These are phyloP conservation scores for Dictyostelium firmibasis DNA, from an alignment of 78 protist species.

Conservation along the genomic window DNA sequence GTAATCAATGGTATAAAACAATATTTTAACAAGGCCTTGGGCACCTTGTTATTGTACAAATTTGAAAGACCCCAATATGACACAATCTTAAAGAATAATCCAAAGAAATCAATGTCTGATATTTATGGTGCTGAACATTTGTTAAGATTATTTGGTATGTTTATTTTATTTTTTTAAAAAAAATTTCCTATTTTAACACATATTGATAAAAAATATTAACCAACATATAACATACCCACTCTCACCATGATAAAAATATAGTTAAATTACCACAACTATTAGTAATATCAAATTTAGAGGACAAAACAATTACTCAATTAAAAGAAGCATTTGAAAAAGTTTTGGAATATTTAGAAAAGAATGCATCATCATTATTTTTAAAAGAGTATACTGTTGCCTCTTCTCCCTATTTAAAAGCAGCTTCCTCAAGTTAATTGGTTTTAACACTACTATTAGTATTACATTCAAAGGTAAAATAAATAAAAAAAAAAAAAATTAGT, in stretches of 20 bases:
- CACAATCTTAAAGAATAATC: slow-evolving; percentile 8
- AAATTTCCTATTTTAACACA: no score
- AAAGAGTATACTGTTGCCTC: slow-evolving; percentile 34
- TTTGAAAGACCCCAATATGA: slow-evolving; percentile 57
- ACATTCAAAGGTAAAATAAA: no score
- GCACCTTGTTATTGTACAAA: slow-evolving; percentile 34
- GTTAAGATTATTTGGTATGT: slow-evolving; percentile 69
- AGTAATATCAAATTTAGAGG: slow-evolving; percentile 5
- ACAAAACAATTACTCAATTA: slow-evolving; percentile 11
- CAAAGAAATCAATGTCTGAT: slow-evolving; percentile 33
- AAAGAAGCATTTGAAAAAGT: slow-evolving; percentile 23
- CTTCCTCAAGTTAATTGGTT: neutral
- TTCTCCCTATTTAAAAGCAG: neutral
- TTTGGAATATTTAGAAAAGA: slow-evolving; percentile 28
- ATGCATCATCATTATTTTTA: slow-evolving; percentile 14
- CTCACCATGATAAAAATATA: no score
- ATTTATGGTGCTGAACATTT: slow-evolving; percentile 73
- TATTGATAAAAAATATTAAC: no score
- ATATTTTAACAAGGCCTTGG: slow-evolving; percentile 68
- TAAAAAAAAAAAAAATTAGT: no score
- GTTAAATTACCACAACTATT: slow-evolving; percentile 57
- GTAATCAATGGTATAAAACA: slow-evolving; percentile 4
- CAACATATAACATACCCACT: no score
- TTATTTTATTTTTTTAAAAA: neutral
- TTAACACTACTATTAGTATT: no score